These are phyloP conservation scores for Trichophyton equinum DNA, from an alignment of 2,329 filamentous ascomycete genomes.

Conservation along the genomic window DNA sequence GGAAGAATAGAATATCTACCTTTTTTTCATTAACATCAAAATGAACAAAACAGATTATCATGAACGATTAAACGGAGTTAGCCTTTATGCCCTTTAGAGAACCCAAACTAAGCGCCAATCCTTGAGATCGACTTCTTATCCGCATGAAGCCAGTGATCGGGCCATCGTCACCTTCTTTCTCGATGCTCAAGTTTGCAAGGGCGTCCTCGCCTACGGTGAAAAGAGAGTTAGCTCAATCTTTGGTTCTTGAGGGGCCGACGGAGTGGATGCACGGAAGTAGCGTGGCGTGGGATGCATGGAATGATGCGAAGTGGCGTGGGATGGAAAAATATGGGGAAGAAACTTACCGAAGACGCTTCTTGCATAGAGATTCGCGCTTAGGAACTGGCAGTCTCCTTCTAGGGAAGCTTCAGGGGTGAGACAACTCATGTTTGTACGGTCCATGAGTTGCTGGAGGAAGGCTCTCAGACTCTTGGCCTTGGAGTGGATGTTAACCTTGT, in stretches of 20 bases:
- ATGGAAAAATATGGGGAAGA: not conserved
- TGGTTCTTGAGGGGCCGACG: not conserved
- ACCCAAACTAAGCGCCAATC: constrained; percentile 81
- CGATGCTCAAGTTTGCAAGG: constrained; percentile 90
- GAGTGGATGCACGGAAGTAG: not conserved
- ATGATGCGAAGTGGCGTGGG: too few species aligned
- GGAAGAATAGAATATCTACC: constrained; percentile 1
- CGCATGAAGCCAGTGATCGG: constrained; percentile 94
- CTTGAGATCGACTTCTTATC: constrained; percentile 94
- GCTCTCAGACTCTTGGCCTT: constrained; percentile 85
- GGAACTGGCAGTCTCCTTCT: constrained; percentile 94
- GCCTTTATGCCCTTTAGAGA: constrained; percentile 92
- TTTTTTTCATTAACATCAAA: not conserved
- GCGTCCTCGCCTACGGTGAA: constrained; percentile 74
- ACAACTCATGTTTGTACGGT: constrained; percentile 97
- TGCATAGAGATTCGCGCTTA: constrained; percentile 93
- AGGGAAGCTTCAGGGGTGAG: constrained; percentile 90
- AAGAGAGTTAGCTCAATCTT: constrained; percentile 16
- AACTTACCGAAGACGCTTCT: constrained; percentile 93
- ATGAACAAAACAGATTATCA: constrained; percentile 14
- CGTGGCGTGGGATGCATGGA: not conserved
- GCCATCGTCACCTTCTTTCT: constrained; percentile 90
- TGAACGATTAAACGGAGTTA: constrained; percentile 29
- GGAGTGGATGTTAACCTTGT: constrained; percentile 99
- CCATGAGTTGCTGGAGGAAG: constrained; percentile 91